Conservation (phyloP, 306 rosid genomes). For the Carpinus fangiana region DNA sequence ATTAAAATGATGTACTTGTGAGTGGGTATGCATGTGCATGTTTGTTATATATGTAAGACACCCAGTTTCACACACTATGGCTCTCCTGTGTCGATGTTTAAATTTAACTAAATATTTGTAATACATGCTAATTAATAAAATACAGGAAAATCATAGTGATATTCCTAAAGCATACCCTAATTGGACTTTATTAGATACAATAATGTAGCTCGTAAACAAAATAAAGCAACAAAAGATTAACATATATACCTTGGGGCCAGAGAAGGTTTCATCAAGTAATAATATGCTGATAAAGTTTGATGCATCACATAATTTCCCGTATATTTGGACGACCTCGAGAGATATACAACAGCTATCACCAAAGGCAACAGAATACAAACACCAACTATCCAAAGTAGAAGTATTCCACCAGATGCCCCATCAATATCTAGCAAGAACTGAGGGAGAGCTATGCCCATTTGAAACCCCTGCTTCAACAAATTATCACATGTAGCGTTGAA, state of each 20-base stretch:
- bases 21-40: background rate
- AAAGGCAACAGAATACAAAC: slow-evolving; percentile 93
- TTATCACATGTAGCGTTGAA: slow-evolving; percentile 27
- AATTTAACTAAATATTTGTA: background rate
- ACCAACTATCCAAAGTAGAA: slow-evolving; percentile 95
- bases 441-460: slow-evolving; percentile 99
- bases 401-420: slow-evolving; percentile 96
- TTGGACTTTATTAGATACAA: background rate
- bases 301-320: slow-evolving; percentile 98
- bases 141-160: background rate
- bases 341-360: slow-evolving; percentile 91
- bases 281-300: slow-evolving; percentile 85
- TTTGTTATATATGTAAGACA: background rate
- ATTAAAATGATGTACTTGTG: background rate
- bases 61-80: background rate
- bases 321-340: slow-evolving; percentile 92
- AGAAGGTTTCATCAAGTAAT: slow-evolving; percentile 89
- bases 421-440: slow-evolving; percentile 80
- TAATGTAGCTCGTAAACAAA: background rate
- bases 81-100: background rate
- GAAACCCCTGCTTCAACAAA: slow-evolving; percentile 73
- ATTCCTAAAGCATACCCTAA: slow-evolving; percentile 4
- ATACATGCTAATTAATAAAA: background rate
- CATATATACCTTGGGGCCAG: slow-evolving; percentile 82
- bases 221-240: slow-evolving; percentile 5